Evolutionary conservation across 2,329 filamentous ascomycete species (phyloP), one percentile per base, ranked within the genome.

Genomic region (Dothistroma septosporum): DNA sequence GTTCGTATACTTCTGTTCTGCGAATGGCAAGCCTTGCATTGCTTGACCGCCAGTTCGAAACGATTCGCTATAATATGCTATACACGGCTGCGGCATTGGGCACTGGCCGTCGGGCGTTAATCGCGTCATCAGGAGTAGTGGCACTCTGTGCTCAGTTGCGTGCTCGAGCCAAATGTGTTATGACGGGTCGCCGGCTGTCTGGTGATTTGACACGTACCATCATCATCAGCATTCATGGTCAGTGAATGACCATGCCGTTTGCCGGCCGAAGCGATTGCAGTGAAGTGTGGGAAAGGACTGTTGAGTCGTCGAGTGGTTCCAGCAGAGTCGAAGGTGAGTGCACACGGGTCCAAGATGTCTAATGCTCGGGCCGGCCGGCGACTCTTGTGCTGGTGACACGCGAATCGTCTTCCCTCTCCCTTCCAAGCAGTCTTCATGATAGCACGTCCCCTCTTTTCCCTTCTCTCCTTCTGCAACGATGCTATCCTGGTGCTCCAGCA

Each of bases 401-500:
- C 53, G 31, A 35, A 19, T n/a, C 53, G 21, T 41, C 4, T 19
- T 14, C 12, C 16, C 28, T 21, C n/a, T 32, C 52, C 28, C 41
- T 21, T 55, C n/a, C 47, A 4, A 21, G 44, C 22, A 48, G 9
- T 16, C 44, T 14, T 48, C 11, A 48, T 48, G 10, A 37, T 16
- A 11, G 33, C 33, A 44, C 41, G 41, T 37, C 24, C 33, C 11
- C 16, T n/a, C 16, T 16, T 41, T 41, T 5, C 35, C 32, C 4
- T n/a, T 9, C 24, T 44, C 35, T 21, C 14, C 53, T 41, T 21
- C 24, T 19, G 19, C 19, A 53, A 53, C 37, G n/a, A 52, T 53
- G 50, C 24, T 47, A 55, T 44, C 35, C 49, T n/a, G 24, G 47
- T 50, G 33, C 61, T 53, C 48, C 50, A 53, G 50, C 24, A 32